Evolutionary conservation across 2,329 filamentous ascomycete species (phyloP).

Genomic region (Mycosphaerelloides madeirae): DNA sequence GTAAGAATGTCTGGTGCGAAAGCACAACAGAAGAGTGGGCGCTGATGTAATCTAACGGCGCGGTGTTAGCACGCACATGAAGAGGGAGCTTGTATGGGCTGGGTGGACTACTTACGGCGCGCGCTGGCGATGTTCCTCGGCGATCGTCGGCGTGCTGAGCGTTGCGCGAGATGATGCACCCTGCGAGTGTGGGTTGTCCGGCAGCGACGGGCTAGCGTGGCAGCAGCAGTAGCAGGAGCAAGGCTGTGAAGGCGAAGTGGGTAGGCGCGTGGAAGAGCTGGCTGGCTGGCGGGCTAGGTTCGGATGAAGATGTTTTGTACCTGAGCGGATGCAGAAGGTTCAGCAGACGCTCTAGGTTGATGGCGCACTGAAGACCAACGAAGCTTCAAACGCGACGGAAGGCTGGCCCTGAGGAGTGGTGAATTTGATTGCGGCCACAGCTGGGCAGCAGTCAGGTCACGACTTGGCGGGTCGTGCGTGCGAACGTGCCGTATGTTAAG

Average conservation of each 20-base stretch:
- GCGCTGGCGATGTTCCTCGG: constrained; percentile 5
- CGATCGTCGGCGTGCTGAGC: constrained; percentile 1
- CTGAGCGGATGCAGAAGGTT: constrained; percentile 21
- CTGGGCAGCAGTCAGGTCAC: background rate
- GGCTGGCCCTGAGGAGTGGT: constrained; percentile 11
- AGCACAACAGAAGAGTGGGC: constrained; percentile 2
- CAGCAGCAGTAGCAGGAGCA: background rate
- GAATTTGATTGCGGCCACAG: constrained; percentile 13
- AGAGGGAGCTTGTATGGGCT: background rate
- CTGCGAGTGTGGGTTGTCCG: background rate
- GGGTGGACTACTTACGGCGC: constrained; percentile 1
- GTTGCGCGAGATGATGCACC: background rate
- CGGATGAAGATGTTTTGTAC: constrained; percentile 17
- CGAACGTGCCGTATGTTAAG: background rate
- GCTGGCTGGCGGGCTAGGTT: constrained; percentile 1
- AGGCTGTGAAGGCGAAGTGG: background rate
- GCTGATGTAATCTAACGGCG: constrained; percentile 4
- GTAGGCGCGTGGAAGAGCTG: constrained; percentile 1
- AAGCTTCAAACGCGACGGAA: constrained; percentile 15
- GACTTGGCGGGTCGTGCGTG: constrained; percentile 1
- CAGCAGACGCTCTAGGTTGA: constrained; percentile 23
- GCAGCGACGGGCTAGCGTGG: background rate
- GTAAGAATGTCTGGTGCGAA: constrained; percentile 3
- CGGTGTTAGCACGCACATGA: background rate
- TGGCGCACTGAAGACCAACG: constrained; percentile 18